Evolutionary conservation across 2,329 filamentous ascomycete species (phyloP), one percentile per base, ranked within the genome.

Genomic region (Cercospora zeae-maydis): DNA sequence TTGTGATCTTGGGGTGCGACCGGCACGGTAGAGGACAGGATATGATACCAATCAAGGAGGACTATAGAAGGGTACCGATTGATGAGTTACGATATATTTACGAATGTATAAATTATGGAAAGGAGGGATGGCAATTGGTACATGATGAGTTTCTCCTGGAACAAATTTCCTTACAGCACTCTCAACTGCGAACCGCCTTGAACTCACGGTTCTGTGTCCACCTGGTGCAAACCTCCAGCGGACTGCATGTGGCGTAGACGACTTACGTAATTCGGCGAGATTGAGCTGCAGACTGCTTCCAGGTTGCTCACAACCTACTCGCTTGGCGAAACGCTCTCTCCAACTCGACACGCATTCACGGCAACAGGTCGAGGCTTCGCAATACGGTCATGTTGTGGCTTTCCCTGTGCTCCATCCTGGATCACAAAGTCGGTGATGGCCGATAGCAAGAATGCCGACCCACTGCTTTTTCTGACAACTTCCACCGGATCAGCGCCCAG

Each of bases 381-480:
- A 52, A 4, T 31, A 27, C 47, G 24, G 47, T 19, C 47, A 52
- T 52, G 47, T 52, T 52, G 47, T 13, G 24, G 13, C 30, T 30
- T 52, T 14, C 9, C 21, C 13, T 52, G 47, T 52, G 47, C 47
- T 52, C 47, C 47, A 52, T 30, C 27, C n/a, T 52, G 47, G 47
- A 52, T 30, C 47, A 52, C 27, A 21, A 24, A 52, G 47, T 13
- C 24, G 47, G 47, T 30, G 55, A 59, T 59, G 61, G 56, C 57
- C 2, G 33, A 37, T 31, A 37, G 11, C 27, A 31, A 42, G 27
- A 21, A 36, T 14, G 21, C 45, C 14, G 11, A 16, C 24, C 62
- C 62, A 4, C 16, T 64, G 14, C 54, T 64, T 8, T 64, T 64
- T 49, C 53, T 64, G 16, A 64, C 58, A 14, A 56, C 51, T 19